Evolutionary conservation across 1,284 basidiomycete genomes (phyloP), one percentile per base, ranked within the genome.

Genomic region (Vanrija sp.): DNA sequence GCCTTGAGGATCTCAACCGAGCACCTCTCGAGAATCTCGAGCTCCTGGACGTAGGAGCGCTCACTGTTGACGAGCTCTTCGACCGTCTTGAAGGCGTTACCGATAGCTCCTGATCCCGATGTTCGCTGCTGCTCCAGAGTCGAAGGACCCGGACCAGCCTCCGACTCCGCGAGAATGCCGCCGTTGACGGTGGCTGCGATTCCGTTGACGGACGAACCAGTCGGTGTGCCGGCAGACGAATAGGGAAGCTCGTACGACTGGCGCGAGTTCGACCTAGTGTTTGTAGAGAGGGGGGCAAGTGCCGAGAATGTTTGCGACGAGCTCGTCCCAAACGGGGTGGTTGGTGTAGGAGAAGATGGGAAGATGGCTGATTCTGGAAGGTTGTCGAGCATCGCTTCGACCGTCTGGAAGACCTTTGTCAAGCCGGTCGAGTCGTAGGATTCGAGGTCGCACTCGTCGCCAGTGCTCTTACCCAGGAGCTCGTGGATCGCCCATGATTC

Each of bases 31-130:
- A 99, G 86, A 67, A 94, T 86, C 75, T 99, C 96, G 53, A 99
- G 80, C 77, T 98, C 95, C 75, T 95, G 89, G 16, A 99, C 95
- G 75, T 95, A 98, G 78, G 96, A 97, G 50, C 95, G 85, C 75
- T 99, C 96, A 18, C 63, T 66, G 45, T 57, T 56, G n/a, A 76
- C 69, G 18, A 75, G 57, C 64, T 76, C 72, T 50, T 75, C 67
- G 39, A 76, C 72, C 4, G 66, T 63, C 53, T 75, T 75, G 60
- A 66, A 71, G 6, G 71, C 68, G 49, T 71, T 71, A 38, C 59
- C 63, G 39, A 25, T 23, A 7, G 47, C 25, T 3, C 47, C 42
- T 1, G 31, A 12, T 4, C 31, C 31, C 5, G 38, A n/a, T 18
- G 19, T 6, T 12, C 19, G 38, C 38, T 39, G 45, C 36, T 49